These are phyloP conservation scores for Fusarium sp. DNA, from an alignment of 2,329 filamentous ascomycete species.

Conservation along the genomic window DNA sequence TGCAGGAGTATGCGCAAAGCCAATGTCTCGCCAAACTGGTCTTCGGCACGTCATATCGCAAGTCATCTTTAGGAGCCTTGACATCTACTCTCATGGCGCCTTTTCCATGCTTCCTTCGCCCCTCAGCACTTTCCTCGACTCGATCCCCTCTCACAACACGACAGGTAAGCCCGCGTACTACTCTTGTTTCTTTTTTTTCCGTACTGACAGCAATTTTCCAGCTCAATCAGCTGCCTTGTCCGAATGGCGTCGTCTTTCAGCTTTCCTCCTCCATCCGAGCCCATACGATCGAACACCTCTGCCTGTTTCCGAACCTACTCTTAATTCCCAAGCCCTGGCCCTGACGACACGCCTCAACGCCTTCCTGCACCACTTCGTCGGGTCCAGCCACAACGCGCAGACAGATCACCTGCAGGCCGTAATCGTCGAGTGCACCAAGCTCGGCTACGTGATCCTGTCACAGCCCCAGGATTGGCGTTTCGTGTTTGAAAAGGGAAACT, in stretches of 20 bases:
- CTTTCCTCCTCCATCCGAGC: background rate
- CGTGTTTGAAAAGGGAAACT: slow-evolving; percentile 23
- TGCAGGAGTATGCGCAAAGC: background rate
- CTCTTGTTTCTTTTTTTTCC: background rate
- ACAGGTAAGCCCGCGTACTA: background rate
- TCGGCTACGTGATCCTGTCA: slow-evolving; percentile 53
- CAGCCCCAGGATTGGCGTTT: slow-evolving; percentile 52
- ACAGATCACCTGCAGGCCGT: background rate
- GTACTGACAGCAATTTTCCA: background rate
- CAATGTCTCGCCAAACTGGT: background rate
- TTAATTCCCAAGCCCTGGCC: background rate
- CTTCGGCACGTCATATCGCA: background rate
- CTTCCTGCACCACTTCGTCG: slow-evolving; percentile 1
- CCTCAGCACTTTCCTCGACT: background rate
- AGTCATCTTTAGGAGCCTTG: background rate
- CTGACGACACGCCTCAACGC: background rate
- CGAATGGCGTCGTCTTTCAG: background rate
- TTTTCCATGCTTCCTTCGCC: background rate
- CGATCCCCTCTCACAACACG: background rate
- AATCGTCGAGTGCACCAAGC: slow-evolving; percentile 13
- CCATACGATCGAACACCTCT: background rate
- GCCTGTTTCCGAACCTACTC: background rate
- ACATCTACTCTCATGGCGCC: background rate
- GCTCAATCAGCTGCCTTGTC: background rate
- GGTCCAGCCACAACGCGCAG: background rate